Percentiles rank a stretch among this genome's conserved stretches.
Evolutionary conservation across 179 eudicot species (phyloP).

Genomic region (Beta lomatogona): DNA sequence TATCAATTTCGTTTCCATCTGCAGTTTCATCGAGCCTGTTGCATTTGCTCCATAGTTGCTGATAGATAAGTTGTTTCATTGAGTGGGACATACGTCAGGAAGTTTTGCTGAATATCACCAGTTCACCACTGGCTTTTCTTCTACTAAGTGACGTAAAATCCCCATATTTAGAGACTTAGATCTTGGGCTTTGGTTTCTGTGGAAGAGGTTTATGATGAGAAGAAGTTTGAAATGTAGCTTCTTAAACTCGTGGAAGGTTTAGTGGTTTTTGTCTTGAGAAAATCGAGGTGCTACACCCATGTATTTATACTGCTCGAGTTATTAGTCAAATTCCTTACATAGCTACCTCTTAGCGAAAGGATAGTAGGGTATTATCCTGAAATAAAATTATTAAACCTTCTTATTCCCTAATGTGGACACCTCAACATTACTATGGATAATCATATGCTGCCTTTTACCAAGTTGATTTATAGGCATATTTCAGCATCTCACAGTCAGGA

Average conservation of each 20-base stretch:
- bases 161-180: slow-evolving; percentile 24
- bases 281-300: slow-evolving; percentile 7
- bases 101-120: slow-evolving; percentile 43
- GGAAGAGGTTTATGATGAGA: neutral
- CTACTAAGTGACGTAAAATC: slow-evolving; percentile 25
- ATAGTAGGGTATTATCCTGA: slow-evolving; percentile 27
- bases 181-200: neutral
- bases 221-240: neutral
- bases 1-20: slow-evolving; percentile 34
- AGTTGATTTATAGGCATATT: too few species aligned
- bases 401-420: slow-evolving; percentile 16
- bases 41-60: slow-evolving; percentile 40
- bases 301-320: slow-evolving; percentile 24
- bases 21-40: slow-evolving; percentile 34
- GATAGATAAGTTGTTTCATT: slow-evolving; percentile 33
- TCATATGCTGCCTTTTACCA: neutral
- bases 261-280: slow-evolving; percentile 9
- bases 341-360: slow-evolving; percentile 23
- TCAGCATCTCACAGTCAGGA: neutral
- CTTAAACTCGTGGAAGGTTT: neutral
- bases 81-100: slow-evolving; percentile 45
- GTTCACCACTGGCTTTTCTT: slow-evolving; percentile 34
- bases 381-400: neutral
- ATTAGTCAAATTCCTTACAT: slow-evolving; percentile 9
- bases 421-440: slow-evolving; percentile 4